Base-by-base conservation (phyloP, 495 filamentous ascomycete species). In the Penicillium canariense region DNA sequence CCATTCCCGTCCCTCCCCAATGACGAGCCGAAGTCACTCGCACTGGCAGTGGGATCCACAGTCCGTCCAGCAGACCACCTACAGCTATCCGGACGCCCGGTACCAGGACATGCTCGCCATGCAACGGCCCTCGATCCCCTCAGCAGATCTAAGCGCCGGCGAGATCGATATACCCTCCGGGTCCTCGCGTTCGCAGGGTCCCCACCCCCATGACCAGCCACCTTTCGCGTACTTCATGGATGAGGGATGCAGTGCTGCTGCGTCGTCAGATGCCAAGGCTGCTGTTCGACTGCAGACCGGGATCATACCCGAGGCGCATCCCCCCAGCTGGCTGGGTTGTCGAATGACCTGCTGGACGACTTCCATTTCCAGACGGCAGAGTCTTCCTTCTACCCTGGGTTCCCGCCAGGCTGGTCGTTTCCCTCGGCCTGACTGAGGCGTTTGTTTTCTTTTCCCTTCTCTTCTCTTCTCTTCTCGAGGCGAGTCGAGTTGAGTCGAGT, bases 41-140 rank as follows among this genome's bases (percentile, higher is more conserved):
- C 54, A 46, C 28, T 71, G 67, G 69, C 68, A 69, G 44, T 76
- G 73, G 71, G 68, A 72, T 52, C 55, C 67, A 35, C 71, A 68
- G 27, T 48, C 59, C 9, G 48, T 67, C 9, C 67, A 62, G 1
- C 51, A 62, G 4, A 52, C 56, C 0, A 63, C 65, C 40, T 62
- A 64, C 30, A 55, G 31, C 47, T 73, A 66, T 40, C 40, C 59
- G 0, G 67, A 65, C 3, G 11, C 54, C 2, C 65, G 56, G 1
- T 71, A 66, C 42, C 64, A 64, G 10, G 62, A 59, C 6, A 42
- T 67, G 3, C 59, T 72, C 47, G 11, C 55, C 3, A 22, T 69
- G 18, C 58, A 58, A 6, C 65, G 62, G 12, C 53, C 64, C 1
- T 48, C 58, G 0, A 38, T 71, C 25, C 60, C 39, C 0, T 48